Percentiles rank a stretch among this genome's conserved stretches.
Evolutionary conservation across 306 rosid genomes (phyloP).

Genomic region (Fagus crenata): DNA sequence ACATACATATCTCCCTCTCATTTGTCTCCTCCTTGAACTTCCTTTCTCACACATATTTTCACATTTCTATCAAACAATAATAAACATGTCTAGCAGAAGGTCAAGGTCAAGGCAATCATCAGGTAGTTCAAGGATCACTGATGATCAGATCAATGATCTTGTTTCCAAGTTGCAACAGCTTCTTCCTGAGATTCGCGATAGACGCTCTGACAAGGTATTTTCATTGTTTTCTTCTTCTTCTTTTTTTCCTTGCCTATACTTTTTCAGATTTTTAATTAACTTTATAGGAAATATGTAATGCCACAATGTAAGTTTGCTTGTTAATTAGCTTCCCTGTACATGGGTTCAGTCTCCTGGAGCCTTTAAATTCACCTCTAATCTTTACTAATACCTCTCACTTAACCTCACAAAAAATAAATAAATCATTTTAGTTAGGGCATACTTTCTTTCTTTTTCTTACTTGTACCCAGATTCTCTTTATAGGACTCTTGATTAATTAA

Average conservation of each 20-base stretch:
- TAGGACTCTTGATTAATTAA: no score
- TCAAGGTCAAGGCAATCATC: conserved; percentile 77
- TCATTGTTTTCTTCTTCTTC: neutral
- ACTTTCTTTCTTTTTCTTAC: no score
- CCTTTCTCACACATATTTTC: neutral
- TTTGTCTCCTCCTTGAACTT: conserved; percentile 5
- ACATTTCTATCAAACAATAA: neutral
- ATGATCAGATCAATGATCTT: conserved; percentile 95
- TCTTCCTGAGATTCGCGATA: conserved; percentile 87
- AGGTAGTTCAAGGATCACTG: conserved; percentile 71
- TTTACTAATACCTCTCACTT: no score
- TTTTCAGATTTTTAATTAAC: neutral
- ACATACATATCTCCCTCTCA: conserved; percentile 5
- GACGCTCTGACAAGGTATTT: conserved; percentile 78
- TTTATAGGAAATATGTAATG: neutral
- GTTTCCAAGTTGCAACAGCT: conserved; percentile 93
- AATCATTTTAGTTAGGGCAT: no score
- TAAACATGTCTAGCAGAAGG: conserved; percentile 63
- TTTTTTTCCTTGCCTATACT: neutral
- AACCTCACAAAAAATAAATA: no score
- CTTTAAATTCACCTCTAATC: no score
- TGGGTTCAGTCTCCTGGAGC: neutral
- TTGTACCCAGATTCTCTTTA: no score
- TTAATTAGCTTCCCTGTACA: neutral
- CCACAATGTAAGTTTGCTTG: neutral